A percentile compares a stretch with the other conserved stretches of the same genome.
Conservation (phyloP, 495 filamentous ascomycete genomes). For the Penicillium antarcticum region DNA sequence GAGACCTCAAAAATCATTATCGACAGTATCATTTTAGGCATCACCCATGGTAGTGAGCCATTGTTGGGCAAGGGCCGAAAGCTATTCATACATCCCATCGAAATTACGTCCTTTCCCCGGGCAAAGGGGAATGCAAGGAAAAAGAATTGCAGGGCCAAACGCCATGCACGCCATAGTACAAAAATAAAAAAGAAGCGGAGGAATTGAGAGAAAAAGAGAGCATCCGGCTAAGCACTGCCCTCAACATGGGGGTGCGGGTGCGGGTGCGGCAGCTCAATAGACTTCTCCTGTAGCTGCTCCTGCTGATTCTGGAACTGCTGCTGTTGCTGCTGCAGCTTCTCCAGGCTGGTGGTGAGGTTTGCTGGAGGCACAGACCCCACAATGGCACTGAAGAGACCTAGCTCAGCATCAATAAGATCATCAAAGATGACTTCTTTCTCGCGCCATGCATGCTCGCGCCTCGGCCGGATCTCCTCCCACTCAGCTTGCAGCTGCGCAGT, state of each 20-base stretch:
- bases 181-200: neutral
- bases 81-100: conserved; percentile 24
- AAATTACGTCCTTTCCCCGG: conserved; percentile 1
- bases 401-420: conserved; percentile 56
- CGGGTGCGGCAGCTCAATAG: conserved; percentile 1
- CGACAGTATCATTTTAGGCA: conserved; percentile 9
- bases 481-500: conserved; percentile 57
- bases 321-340: conserved; percentile 29
- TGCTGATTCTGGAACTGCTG: conserved; percentile 20
- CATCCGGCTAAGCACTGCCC: conserved; percentile 6
- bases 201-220: neutral
- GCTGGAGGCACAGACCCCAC: conserved; percentile 20
- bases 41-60: neutral
- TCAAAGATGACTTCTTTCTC: conserved; percentile 73
- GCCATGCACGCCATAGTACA: conserved; percentile 8
- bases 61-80: neutral
- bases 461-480: conserved; percentile 60
- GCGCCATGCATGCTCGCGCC: conserved; percentile 73
- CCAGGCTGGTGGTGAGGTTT: conserved; percentile 18
- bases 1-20: conserved; percentile 2
- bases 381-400: conserved; percentile 40
- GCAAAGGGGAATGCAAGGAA: neutral
- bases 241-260: neutral
- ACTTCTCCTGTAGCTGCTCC: conserved; percentile 18
- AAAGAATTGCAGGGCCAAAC: conserved; percentile 3